Evolutionary conservation across 176 grass and related monocot genomes (phyloP).

Genomic region (Otatea glauca): DNA sequence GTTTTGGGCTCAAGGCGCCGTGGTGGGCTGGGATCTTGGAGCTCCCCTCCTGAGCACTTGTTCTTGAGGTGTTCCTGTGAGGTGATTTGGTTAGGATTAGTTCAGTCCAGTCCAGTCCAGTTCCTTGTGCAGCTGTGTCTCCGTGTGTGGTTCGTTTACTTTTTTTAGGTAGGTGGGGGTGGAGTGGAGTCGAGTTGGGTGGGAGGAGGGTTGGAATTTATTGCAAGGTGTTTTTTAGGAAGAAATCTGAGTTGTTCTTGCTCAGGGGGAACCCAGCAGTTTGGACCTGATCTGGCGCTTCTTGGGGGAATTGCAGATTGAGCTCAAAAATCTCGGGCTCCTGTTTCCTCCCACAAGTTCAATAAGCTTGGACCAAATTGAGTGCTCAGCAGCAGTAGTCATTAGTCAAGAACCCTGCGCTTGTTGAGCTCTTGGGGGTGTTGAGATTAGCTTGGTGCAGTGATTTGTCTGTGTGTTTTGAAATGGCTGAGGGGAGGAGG

Average conservation of each 20-base stretch:
- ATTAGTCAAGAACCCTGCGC: not conserved
- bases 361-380: not conserved
- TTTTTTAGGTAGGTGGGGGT: constrained; percentile 44
- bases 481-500: constrained; percentile 50
- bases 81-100: constrained; percentile 15
- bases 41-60: not conserved
- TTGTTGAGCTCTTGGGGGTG: not conserved
- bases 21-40: constrained; percentile 46
- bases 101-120: constrained; percentile 38
- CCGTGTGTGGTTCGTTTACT: not conserved
- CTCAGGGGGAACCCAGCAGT: not conserved
- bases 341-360: not conserved
- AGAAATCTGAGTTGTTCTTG: constrained; percentile 38
- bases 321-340: not conserved
- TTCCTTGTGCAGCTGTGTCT: constrained; percentile 13
- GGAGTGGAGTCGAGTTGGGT: constrained; percentile 44
- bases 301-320: not conserved
- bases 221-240: constrained; percentile 33
- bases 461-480: not conserved
- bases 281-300: not conserved
- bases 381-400: not conserved
- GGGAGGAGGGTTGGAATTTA: constrained; percentile 41
- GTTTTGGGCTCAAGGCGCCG: not conserved
- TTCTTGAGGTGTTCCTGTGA: constrained; percentile 29
- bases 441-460: not conserved